Base-by-base conservation (phyloP, 1,139 yeast species). In the Debaryomyces nepalensis region DNA sequence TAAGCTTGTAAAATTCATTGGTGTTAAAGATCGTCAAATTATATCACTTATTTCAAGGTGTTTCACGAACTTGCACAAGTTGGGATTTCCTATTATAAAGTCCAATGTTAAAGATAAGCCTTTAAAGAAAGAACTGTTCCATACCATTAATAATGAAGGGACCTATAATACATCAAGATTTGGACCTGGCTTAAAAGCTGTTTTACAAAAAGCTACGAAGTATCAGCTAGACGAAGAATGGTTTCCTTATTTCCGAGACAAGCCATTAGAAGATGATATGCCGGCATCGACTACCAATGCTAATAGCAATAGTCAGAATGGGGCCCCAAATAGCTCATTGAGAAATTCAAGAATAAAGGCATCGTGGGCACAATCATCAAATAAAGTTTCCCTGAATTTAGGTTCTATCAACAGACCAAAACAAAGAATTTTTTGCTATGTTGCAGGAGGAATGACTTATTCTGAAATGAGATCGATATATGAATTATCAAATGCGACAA, bases 381-480 rank as follows among this genome's bases (percentile, higher is more conserved):
- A 64, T 3, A 61, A 68, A 33, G 46, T 57, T 10, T 47, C 55
- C 9, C 50, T 46, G 43, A 41, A 34, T 41, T 48, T 47, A 39
- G 39, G 26, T 41, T n/a, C 50, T 11, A 24, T 43, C 27, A 31
- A 30, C 18, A 70, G 75, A n/a, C 77, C 81, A 33, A 77, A 80
- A 50, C 96, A 87, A 55, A 68, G 93, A 37, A 74, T 91, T 6
- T 80, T 91, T 53, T 81, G 90, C 46, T 93, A 82, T 58, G 79
- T 90, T 29, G 87, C 95, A 1, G 99, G 99, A 16, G 99, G 99
- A 8, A 67, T 87, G 30, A 89, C 98, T 0, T 81, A 85, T 50
- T 79, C 91, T 3, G 99, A 95, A 60, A 68, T 87, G 33, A 77
- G 95, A 45, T 76, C 89, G 4, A 82, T 85, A 10, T 85, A 88